These are phyloP conservation scores for Cordyceps militaris DNA, from an alignment of 2,329 filamentous ascomycete species.

Conservation along the genomic window DNA sequence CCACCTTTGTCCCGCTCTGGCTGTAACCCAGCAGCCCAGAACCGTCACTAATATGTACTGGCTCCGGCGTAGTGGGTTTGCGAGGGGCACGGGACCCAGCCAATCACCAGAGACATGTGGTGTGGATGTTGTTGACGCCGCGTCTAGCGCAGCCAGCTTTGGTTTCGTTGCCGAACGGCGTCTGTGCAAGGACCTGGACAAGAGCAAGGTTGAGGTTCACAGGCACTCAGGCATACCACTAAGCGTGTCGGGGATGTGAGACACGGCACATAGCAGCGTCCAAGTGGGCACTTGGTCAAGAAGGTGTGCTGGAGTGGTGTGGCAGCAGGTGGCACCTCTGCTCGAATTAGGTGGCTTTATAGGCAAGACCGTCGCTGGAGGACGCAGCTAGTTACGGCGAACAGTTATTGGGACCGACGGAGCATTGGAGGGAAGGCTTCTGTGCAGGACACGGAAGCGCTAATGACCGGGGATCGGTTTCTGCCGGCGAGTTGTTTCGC, in stretches of 20 bases:
- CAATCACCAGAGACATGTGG: not conserved
- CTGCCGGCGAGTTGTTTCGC: not conserved
- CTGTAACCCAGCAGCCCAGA: conserved; percentile 4
- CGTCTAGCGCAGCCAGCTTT: conserved; percentile 6
- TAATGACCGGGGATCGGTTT: not conserved
- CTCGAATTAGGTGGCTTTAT: not conserved
- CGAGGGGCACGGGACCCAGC: not conserved
- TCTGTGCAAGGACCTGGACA: not conserved
- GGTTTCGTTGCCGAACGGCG: not conserved
- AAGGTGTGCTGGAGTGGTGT: not conserved
- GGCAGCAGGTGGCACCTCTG: not conserved
- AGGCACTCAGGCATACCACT: not conserved
- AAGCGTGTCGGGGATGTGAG: not conserved
- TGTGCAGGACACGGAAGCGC: not conserved
- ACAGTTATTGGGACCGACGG: not conserved
- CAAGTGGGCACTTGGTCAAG: not conserved
- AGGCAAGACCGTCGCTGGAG: not conserved
- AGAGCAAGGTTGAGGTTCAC: not conserved
- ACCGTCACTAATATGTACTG: too few relatives aligned
- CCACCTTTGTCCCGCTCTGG: conserved; percentile 1
- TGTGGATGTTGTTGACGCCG: not conserved
- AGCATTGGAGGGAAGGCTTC: not conserved
- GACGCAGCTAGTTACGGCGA: not conserved
- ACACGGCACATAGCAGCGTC: conserved; percentile 4
- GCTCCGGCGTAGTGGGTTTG: not conserved